Evolutionary conservation across 257 asterid genomes (phyloP).

Genomic region (Capsicum chinense): DNA sequence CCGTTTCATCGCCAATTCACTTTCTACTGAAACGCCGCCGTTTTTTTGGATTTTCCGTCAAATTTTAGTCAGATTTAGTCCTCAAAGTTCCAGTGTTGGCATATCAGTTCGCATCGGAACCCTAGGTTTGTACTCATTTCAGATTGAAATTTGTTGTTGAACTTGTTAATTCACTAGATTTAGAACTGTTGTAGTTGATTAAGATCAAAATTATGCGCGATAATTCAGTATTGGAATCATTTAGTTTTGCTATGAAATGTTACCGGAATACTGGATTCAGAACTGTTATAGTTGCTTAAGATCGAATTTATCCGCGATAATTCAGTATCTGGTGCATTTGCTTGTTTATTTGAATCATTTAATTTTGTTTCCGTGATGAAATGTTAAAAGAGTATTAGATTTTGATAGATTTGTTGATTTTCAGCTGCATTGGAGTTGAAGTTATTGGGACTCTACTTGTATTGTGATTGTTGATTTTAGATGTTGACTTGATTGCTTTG

Average conservation of each 20-base stretch:
- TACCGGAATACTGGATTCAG: not conserved
- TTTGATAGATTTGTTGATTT: not conserved
- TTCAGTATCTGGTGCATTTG: not conserved
- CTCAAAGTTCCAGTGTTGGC: slow-evolving; percentile 2
- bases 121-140: slow-evolving; percentile 54
- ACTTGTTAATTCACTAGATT: not conserved
- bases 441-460: not conserved
- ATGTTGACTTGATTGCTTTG: slow-evolving; percentile 23
- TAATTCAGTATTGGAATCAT: not conserved
- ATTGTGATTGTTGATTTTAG: not conserved
- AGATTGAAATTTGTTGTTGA: not conserved
- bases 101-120: slow-evolving; percentile 42
- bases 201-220: not conserved
- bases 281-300: not conserved
- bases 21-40: slow-evolving; percentile 30
- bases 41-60: slow-evolving; percentile 31
- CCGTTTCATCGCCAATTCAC: slow-evolving; percentile 33
- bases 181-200: not conserved
- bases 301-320: not conserved
- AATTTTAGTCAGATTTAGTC: slow-evolving; percentile 28
- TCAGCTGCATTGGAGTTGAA: slow-evolving; percentile 21
- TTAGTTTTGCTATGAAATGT: not conserved
- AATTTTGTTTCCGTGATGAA: not conserved
- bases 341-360: not conserved
- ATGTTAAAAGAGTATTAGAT: not conserved